Conservation (phyloP, 345 rosid species). For the Linum lewisii region DNA sequence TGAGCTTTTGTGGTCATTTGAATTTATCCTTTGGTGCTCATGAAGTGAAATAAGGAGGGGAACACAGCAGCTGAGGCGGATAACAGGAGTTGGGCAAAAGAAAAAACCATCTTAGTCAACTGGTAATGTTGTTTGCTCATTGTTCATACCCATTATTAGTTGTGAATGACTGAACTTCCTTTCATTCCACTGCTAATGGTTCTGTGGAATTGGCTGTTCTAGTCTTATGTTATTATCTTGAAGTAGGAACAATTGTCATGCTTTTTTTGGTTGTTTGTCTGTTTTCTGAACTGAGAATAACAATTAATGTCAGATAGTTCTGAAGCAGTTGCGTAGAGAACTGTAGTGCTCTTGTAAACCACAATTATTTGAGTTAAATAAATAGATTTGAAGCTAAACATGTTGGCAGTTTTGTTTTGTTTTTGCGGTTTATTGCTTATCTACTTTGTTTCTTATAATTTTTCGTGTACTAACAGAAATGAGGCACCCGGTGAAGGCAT, state of each 20-base stretch:
- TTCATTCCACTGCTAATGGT: not conserved
- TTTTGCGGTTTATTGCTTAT: too few relatives aligned
- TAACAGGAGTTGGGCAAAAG: slow-evolving; percentile 40
- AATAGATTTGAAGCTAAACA: too few relatives aligned
- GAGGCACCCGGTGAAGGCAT: too few relatives aligned
- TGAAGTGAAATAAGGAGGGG: slow-evolving; percentile 65
- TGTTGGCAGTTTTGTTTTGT: too few relatives aligned
- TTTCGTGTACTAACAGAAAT: too few relatives aligned
- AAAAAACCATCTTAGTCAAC: slow-evolving; percentile 38
- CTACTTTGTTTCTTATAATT: too few relatives aligned
- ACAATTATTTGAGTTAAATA: too few relatives aligned
- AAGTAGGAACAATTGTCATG: not conserved
- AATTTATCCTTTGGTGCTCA: slow-evolving; percentile 8
- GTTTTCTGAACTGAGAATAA: not conserved
- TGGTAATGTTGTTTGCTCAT: slow-evolving; percentile 16
- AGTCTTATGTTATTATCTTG: not conserved
- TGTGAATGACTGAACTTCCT: not conserved
- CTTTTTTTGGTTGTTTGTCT: too few relatives aligned
- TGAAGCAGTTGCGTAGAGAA: not conserved
- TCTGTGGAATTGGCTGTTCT: not conserved
- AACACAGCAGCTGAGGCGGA: slow-evolving; percentile 73
- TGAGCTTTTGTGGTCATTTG: slow-evolving; percentile 11
- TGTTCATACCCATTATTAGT: not conserved
- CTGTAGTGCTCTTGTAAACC: not conserved
- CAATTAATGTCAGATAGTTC: too few relatives aligned